Conservation (phyloP, 495 filamentous ascomycete genomes). For the Chaetomium tenue region DNA sequence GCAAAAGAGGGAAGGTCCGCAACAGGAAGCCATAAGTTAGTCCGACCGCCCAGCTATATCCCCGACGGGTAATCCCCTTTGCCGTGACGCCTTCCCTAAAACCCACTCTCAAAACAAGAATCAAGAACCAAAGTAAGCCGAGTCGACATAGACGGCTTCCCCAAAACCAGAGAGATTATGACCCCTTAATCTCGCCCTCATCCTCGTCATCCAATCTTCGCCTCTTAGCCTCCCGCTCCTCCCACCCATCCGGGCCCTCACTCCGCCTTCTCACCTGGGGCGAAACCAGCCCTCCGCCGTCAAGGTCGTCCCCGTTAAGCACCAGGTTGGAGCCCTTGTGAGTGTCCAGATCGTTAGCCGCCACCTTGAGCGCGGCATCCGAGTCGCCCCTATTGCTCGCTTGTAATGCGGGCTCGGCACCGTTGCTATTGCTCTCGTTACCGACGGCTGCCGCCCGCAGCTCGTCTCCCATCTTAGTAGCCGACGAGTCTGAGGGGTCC, state of each 20-base stretch:
- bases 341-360: constrained; percentile 45
- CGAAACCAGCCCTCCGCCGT: constrained; percentile 33
- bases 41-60: constrained; percentile 3
- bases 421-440: not conserved
- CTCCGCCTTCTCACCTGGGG: constrained; percentile 34
- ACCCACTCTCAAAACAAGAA: not conserved
- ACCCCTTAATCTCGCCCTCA: constrained; percentile 30
- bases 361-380: constrained; percentile 47
- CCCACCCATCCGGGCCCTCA: constrained; percentile 30
- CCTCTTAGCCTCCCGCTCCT: constrained; percentile 28
- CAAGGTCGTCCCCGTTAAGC: constrained; percentile 14
- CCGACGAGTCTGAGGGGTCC: not conserved
- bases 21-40: not conserved
- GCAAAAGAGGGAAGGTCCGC: not conserved
- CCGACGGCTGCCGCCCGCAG: not conserved
- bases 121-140: not conserved
- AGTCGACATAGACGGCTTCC: not conserved
- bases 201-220: constrained; percentile 21
- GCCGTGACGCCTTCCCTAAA: constrained; percentile 7
- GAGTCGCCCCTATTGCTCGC: constrained; percentile 41
- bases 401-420: constrained; percentile 29
- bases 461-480: constrained; percentile 1
- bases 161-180: not conserved
- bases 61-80: not conserved
- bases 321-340: constrained; percentile 34